These are phyloP conservation scores for Ambrosiella cleistominuta DNA, from an alignment of 2,329 filamentous ascomycete species.

Conservation along the genomic window DNA sequence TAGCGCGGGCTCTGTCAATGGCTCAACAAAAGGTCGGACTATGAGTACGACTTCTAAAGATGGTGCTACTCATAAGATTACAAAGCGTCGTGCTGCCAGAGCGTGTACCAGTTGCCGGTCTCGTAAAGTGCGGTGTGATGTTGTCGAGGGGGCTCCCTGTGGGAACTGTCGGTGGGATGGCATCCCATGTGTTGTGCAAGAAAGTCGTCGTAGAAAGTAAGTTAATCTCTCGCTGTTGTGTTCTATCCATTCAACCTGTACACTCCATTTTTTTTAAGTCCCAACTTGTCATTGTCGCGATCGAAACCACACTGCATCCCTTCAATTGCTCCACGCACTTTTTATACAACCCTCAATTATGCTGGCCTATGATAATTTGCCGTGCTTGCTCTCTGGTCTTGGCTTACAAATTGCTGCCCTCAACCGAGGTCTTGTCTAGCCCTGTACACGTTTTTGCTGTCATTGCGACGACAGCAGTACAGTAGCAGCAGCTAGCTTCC, in stretches of 20 bases:
- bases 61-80: slow-evolving; percentile 29
- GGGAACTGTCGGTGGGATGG: slow-evolving; percentile 73
- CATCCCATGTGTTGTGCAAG: slow-evolving; percentile 58
- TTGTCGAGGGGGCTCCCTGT: slow-evolving; percentile 73
- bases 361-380: not conserved
- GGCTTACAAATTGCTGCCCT: not conserved
- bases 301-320: too few species aligned
- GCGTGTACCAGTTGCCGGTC: slow-evolving; percentile 79
- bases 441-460: not conserved
- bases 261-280: not conserved
- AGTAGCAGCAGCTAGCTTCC: not conserved
- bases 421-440: not conserved
- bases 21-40: slow-evolving; percentile 6
- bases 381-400: not conserved
- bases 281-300: too few species aligned
- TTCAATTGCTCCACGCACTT: too few species aligned
- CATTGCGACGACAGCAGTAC: not conserved
- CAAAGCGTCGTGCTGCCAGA: slow-evolving; percentile 73
- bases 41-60: slow-evolving; percentile 17
- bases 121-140: slow-evolving; percentile 85
- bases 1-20: not conserved
- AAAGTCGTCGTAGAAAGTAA: slow-evolving; percentile 76
- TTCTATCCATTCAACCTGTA: not conserved
- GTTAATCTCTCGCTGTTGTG: slow-evolving; percentile 20
- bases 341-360: too few species aligned